Base-by-base conservation (phyloP, 345 rosid genomes). In the Eutrema heterophyllum region DNA sequence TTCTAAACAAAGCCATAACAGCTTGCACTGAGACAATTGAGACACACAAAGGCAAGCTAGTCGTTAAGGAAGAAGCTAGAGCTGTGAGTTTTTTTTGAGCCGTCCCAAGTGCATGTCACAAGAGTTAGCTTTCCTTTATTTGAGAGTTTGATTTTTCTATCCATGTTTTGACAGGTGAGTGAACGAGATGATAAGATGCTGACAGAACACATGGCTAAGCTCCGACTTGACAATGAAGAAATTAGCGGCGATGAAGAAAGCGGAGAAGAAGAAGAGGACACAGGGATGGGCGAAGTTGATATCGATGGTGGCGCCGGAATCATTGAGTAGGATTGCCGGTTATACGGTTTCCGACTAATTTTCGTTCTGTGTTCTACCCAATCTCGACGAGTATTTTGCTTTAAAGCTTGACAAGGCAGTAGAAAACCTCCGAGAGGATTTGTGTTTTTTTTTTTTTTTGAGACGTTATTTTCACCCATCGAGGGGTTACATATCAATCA, bases 161-260 rank as follows among this genome's bases (percentile, higher is more conserved):
- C 27, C 43, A 49, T 66, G 16, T 41, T 18, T 62, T 12, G 7
- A 51, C 53, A 92, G 99, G 99, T 95, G 98, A 95, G 99, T 48
- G 99, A 95, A 81, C 75, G 97, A 16, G 99, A 95, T 75, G 99
- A 95, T 71, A 92, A 92, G 81, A 79, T 90, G 74, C 88, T 96
- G 10, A 92, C 97, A 4, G 99, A 96, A 79, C 96, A 90, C 84
- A 95, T 92, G 99, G 97, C 92, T 68, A 90, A 87, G 84, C 83
- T 95, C 71, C 57, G 83, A 14, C 74, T 78, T 14, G 94, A 86
- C 67, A 90, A 92, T n/a, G 98, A 92, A 78, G 99, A 92, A 81
- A 71, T 89, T 16, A 86, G 96, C 40, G 98, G 98, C 7, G 99
- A 90, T 75, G 99, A 95, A 82, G 97, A 92, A 49, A 92, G 97